Base-by-base conservation (phyloP, 2,329 filamentous ascomycete species). In the Dichotomopilus funicola region DNA sequence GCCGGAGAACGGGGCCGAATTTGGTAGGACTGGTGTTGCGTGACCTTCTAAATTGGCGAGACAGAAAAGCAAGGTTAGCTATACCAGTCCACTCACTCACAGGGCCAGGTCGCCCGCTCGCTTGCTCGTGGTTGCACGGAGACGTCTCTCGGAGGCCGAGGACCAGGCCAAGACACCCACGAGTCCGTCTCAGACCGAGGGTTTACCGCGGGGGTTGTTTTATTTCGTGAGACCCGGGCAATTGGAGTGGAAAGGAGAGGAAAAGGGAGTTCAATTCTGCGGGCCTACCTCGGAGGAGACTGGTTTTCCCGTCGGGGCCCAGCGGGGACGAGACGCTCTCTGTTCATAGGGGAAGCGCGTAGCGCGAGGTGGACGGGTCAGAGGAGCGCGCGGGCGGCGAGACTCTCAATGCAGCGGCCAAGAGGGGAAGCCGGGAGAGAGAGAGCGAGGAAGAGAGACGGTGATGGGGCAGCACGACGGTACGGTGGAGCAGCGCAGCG, bases 301-400 rank as follows among this genome's bases (percentile, higher is more conserved):
- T 78, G 76, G 71, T 77, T 76, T 68, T 78, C 76, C 72, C 79
- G 78, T 77, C 77, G 76, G 69, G 78, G 75, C 74, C 79, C 80
- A 78, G 78, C 78, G 72, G 79, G 76, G 71, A 74, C 73, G 70
- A 73, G 76, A 71, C 78, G 74, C 71, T 82, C 76, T 70, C 73
- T 75, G 71, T 75, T 73, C 78, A 81, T 80, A 71, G 66, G 68
- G 67, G 52, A 58, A 54, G 53, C 54, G 61, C 59, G 58, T 58
- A 53, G 48, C 54, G 55, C 43, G 51, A 43, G 49, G 55, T 34
- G 56, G 19, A 27, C 19, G 19, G 19, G 19, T 27, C 19, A 27
- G 19, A 53, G 50, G 47, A 59, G 58, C 53, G 50, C 54, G 49
- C 49, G 47, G 57, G 57, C 57, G 55, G 59, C 59, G 58, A 61